Percentiles rank a stretch among this genome's conserved stretches.
These are phyloP conservation scores for Verruconis gallopava DNA, from an alignment of 2,329 filamentous ascomycete genomes.

Conservation along the genomic window DNA sequence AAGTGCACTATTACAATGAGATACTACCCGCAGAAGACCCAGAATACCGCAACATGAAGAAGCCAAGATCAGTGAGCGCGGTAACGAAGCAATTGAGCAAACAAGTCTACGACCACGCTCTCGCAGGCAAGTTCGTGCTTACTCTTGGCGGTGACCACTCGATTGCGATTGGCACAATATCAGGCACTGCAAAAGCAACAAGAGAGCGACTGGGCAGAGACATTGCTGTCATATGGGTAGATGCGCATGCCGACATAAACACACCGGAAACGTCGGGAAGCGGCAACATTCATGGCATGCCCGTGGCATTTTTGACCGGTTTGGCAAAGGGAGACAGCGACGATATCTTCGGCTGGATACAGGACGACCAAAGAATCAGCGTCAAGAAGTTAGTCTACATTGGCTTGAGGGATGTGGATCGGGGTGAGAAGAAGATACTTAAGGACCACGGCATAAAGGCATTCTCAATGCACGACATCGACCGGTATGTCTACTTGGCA, in stretches of 20 bases:
- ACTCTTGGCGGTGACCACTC: constrained; percentile 94
- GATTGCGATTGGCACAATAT: constrained; percentile 88
- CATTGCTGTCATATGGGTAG: constrained; percentile 95
- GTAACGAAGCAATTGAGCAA: constrained; percentile 68
- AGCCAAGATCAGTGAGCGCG: constrained; percentile 70
- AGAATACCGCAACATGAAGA: constrained; percentile 85
- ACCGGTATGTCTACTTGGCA: constrained; percentile 44
- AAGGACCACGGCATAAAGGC: constrained; percentile 83
- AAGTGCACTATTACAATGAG: constrained; percentile 70
- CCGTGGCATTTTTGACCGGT: constrained; percentile 80
- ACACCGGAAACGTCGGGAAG: constrained; percentile 79
- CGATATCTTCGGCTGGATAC: constrained; percentile 83
- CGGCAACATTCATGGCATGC: constrained; percentile 97
- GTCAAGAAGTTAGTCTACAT: constrained; percentile 91
- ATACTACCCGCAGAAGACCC: constrained; percentile 61
- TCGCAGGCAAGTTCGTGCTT: constrained; percentile 71
- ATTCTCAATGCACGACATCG: constrained; percentile 97
- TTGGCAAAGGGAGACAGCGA: constrained; percentile 62
- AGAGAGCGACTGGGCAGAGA: constrained; percentile 71
- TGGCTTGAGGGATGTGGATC: constrained; percentile 81
- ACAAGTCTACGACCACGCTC: constrained; percentile 80
- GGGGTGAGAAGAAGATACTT: constrained; percentile 86
- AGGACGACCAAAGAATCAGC: constrained; percentile 56
- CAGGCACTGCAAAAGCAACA: constrained; percentile 73
- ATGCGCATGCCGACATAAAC: constrained; percentile 97